These are phyloP conservation scores for Verticillium alfalfae DNA, from an alignment of 2,329 filamentous ascomycete genomes.

Conservation along the genomic window DNA sequence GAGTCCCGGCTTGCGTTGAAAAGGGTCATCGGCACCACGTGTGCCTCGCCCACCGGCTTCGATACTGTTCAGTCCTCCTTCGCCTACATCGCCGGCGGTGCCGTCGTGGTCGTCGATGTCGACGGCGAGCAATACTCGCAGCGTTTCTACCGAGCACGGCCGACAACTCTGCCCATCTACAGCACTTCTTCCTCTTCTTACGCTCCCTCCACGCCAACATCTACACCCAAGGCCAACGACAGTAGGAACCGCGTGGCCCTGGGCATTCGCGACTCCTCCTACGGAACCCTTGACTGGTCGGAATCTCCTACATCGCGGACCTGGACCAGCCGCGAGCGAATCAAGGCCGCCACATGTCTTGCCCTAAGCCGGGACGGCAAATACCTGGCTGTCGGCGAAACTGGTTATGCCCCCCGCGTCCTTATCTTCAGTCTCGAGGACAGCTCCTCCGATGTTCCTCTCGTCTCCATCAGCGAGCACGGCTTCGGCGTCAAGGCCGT, in stretches of 20 bases:
- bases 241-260: conserved; percentile 51
- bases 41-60: conserved; percentile 77
- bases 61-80: conserved; percentile 74
- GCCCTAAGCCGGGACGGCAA: conserved; percentile 82
- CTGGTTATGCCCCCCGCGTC: conserved; percentile 86
- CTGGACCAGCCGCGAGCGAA: conserved; percentile 84
- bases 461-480: conserved; percentile 85
- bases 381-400: conserved; percentile 90
- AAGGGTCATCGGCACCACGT: conserved; percentile 88
- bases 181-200: conserved; percentile 35
- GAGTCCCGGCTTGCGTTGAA: conserved; percentile 66
- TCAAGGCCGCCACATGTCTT: conserved; percentile 90
- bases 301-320: conserved; percentile 66
- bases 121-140: conserved; percentile 65
- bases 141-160: conserved; percentile 85
- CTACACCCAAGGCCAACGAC: conserved; percentile 58
- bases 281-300: conserved; percentile 42
- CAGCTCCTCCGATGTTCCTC: conserved; percentile 70
- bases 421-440: conserved; percentile 85
- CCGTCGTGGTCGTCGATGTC: conserved; percentile 83
- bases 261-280: conserved; percentile 41
- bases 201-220: conserved; percentile 42
- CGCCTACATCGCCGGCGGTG: conserved; percentile 87
- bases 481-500: conserved; percentile 83
- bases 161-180: conserved; percentile 65